Base-by-base conservation (phyloP, 2,329 filamentous ascomycete genomes). In the Metarhizium rileyi region DNA sequence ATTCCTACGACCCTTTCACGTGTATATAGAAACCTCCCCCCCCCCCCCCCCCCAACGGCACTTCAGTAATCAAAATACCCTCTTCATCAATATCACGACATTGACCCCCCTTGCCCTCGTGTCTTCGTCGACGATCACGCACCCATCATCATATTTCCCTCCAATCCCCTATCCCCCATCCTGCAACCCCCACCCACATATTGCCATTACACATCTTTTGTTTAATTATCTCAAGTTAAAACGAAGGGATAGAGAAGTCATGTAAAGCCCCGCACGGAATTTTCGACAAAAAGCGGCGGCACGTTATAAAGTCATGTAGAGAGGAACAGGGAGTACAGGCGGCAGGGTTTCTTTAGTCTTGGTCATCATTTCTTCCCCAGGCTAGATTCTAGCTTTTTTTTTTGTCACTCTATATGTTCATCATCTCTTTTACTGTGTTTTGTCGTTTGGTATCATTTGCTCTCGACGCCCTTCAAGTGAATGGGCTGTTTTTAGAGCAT, bases 281-380 rank as follows among this genome's bases (percentile, higher is more conserved):
- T 63, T 47, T 38, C 16, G 20, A 9, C 43, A 44, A 52, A 45
- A 54, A 60, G 61, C 61, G 60, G 59, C 56, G 63, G 66, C 61
- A 55, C 62, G 53, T 53, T 56, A 66, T 33, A 67, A 69, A 68
- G 55, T 69, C 66, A 69, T 69, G 66, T 69, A 69, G 66, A 67
- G 62, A 66, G 63, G 61, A 59, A 42, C 57, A 59, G 62, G 65
- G 66, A 67, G 64, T 68, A 64, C 61, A 63, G 65, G 64, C 60
- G 65, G 63, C 55, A 57, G 60, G 57, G 52, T 55, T 52, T 59
- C 43, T 48, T 43, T 20, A 48, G 49, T 53, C 59, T 53, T 57
- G 48, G 49, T 56, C 55, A 57, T 57, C 50, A 50, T 53, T 30
- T 47, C 50, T 48, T 38, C 43, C 50, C 44, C 51, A 53, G 40